These are phyloP conservation scores for Trichoderma aggressivum DNA, from an alignment of 2,329 filamentous ascomycete genomes.

Conservation along the genomic window DNA sequence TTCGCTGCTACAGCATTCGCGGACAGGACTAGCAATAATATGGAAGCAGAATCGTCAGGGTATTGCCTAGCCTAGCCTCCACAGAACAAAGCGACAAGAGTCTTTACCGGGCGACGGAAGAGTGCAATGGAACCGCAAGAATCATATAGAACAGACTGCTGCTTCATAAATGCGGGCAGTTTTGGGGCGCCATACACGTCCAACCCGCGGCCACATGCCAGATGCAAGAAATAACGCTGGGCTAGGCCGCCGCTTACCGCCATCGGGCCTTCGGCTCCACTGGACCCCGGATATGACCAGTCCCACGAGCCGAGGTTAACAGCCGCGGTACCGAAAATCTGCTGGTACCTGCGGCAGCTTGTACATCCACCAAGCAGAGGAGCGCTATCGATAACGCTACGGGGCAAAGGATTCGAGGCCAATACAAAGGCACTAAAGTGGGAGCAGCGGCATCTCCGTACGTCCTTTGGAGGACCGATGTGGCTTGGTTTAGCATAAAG, in stretches of 20 bases:
- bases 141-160: neutral
- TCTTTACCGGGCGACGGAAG: neutral
- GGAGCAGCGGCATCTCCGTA: neutral
- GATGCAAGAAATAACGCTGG: slow-evolving; percentile 12
- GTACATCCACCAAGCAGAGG: neutral
- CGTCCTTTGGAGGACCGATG: neutral
- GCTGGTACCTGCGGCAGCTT: neutral
- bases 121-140: slow-evolving; percentile 7
- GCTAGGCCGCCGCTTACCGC: slow-evolving; percentile 6
- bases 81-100: neutral
- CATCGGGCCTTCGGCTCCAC: slow-evolving; percentile 3
- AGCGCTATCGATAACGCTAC: slow-evolving; percentile 9
- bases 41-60: neutral
- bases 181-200: neutral
- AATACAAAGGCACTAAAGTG: neutral
- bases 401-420: slow-evolving; percentile 6
- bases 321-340: neutral
- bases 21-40: neutral
- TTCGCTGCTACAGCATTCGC: neutral
- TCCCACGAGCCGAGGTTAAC: slow-evolving; percentile 16
- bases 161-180: neutral
- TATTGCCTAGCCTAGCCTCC: neutral
- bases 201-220: slow-evolving; percentile 5
- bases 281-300: slow-evolving; percentile 4
- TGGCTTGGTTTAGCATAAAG: neutral